Evolutionary conservation across 257 asterid genomes (phyloP), one percentile per base, ranked within the genome.

Genomic region (Euphrasia confusa): DNA sequence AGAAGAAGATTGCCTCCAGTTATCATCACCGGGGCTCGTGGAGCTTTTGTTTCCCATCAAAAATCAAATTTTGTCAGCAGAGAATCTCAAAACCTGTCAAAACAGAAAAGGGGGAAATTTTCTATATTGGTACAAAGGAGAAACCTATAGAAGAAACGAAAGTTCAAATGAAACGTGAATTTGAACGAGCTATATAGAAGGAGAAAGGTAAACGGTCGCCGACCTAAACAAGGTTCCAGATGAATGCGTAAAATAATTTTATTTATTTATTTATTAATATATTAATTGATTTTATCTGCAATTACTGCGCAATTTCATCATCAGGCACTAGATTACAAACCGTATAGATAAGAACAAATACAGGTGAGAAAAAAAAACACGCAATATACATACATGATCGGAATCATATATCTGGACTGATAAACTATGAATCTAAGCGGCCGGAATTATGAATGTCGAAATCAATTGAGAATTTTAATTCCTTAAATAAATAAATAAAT

Each of bases 1-100:
- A 17, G 95, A 74, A 17, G 95, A 74, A 60, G 88, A 62, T 68
- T 68, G 90, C 68, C 83, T 81, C 79, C 71, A 64, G 60, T 69
- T 75, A 4, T 65, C 89, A 37, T 54, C 54, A 21, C 61, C 66
- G 5, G 80, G 65, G 68, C 82, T 88, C 10, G 96, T 75, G 40
- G 97, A 54, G 60, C 60, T 54, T 54, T 54, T 54, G 37, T 54
- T 54, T 54, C 60, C 60, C 60, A 54, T 54, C 77, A 65, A 78
- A 78, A 64, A 77, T 21, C 62, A 78, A 77, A 64, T 62, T 62
- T 64, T 74, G 69, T 71, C 78, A 39, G 68, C 63, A 45, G 59
- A 60, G 56, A 66, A 28, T 15, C 60, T 7, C 54, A 49, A 68
- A 33, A 53, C 3, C 48, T 69, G 68, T 53, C 59, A 68, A 18